Evolutionary conservation across 2,329 filamentous ascomycete genomes (phyloP).

Genomic region (Pseudogymnoascus sp.): DNA sequence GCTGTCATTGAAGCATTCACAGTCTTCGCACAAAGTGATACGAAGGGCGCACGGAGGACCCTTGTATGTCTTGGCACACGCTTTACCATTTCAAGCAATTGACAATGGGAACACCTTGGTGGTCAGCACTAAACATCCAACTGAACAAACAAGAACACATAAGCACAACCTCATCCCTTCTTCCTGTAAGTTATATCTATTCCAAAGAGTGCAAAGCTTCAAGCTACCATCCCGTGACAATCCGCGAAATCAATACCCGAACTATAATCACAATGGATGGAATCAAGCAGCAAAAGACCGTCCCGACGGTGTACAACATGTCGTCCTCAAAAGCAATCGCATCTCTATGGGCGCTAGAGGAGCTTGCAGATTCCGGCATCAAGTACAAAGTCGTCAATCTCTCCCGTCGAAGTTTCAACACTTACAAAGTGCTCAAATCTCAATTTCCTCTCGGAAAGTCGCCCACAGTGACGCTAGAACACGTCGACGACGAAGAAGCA

Average conservation of each 20-base stretch:
- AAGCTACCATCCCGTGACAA: too few relatives aligned
- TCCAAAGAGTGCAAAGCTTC: not conserved
- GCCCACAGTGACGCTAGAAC: conserved; percentile 20
- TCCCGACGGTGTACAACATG: conserved; percentile 22
- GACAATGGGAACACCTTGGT: not conserved
- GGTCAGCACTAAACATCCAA: not conserved
- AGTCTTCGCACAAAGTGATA: not conserved
- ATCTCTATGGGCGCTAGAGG: conserved; percentile 24
- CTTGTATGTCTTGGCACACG: not conserved
- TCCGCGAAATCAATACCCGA: not conserved
- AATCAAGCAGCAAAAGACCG: conserved; percentile 10
- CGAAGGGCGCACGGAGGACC: not conserved
- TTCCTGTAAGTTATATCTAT: not conserved
- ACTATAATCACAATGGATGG: not conserved
- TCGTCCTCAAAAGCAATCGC: conserved; percentile 20
- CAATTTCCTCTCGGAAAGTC: conserved; percentile 23
- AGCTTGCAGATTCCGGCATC: conserved; percentile 17
- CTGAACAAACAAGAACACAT: not conserved
- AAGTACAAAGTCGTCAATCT: conserved; percentile 22
- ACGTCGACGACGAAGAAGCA: conserved; percentile 5
- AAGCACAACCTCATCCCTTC: not conserved
- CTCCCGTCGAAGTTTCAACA: conserved; percentile 14
- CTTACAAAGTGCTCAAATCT: conserved; percentile 15
- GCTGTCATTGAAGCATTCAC: not conserved
- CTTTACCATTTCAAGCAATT: not conserved